These are phyloP conservation scores for Hura crepitans DNA, from an alignment of 441 rosid genomes.

Conservation along the genomic window DNA sequence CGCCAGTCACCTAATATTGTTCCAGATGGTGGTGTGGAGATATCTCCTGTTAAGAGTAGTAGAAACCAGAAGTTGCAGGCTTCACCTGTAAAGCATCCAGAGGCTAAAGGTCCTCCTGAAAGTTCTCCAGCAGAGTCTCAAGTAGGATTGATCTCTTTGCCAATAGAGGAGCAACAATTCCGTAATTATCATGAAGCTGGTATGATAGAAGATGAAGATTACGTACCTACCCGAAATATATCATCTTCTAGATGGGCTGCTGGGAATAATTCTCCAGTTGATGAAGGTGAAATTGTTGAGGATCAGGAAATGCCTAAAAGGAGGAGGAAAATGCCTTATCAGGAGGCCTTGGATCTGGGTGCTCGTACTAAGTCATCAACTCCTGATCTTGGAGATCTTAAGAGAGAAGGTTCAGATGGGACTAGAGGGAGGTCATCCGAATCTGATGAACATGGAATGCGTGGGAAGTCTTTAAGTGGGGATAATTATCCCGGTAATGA, in stretches of 20 bases:
- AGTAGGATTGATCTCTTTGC: conserved; percentile 31
- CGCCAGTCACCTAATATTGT: conserved; percentile 43
- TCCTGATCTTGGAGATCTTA: conserved; percentile 57
- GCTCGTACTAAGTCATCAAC: conserved; percentile 44
- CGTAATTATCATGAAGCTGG: conserved; percentile 38
- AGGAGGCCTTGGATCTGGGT: conserved; percentile 39
- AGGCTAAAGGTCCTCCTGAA: conserved; percentile 24
- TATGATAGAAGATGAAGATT: conserved; percentile 64
- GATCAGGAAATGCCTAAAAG: conserved; percentile 42
- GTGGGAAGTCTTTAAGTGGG: conserved; percentile 19
- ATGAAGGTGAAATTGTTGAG: conserved; percentile 74
- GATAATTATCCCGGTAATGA: conserved; percentile 29
- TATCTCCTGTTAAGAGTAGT: conserved; percentile 38
- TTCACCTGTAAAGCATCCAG: conserved; percentile 34
- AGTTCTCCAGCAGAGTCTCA: conserved; percentile 34
- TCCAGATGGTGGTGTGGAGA: conserved; percentile 37
- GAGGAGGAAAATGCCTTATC: conserved; percentile 49
- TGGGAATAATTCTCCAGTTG: conserved; percentile 40
- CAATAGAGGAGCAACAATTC: conserved; percentile 40
- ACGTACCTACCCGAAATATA: conserved; percentile 58
- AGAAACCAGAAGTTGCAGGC: conserved; percentile 27
- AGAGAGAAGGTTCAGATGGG: conserved; percentile 36
- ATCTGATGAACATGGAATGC: conserved; percentile 26
- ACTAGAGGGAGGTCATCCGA: conserved; percentile 25
- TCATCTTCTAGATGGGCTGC: conserved; percentile 71